Conservation (phyloP, 1,284 basidiomycete species). For the Apiotrichum laibachii region DNA sequence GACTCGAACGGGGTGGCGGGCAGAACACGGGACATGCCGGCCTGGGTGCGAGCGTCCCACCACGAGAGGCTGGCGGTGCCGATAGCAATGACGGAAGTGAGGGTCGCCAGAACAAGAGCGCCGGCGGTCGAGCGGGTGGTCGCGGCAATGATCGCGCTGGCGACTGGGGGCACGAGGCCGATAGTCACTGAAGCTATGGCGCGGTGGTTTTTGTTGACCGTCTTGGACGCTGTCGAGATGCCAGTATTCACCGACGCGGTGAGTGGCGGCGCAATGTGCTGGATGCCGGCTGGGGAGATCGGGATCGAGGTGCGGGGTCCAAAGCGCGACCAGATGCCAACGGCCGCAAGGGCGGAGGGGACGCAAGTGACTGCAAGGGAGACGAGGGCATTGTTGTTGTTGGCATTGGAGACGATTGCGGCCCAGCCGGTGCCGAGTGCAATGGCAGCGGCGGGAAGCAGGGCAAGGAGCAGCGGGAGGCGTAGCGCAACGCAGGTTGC, state of each 20-base stretch:
- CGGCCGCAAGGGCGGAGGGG: background rate
- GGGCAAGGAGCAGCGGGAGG: conserved; percentile 9
- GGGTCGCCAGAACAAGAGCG: background rate
- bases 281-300: background rate
- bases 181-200: background rate
- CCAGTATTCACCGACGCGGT: no score
- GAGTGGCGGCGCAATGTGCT: no score
- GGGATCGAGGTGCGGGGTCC: background rate
- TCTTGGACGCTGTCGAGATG: no score
- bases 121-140: background rate
- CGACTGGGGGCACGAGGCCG: background rate
- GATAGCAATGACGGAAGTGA: background rate
- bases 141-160: background rate
- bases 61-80: no score
- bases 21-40: no score
- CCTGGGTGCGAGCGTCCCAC: background rate
- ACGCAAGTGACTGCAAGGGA: background rate
- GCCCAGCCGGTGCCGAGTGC: conserved; percentile 10
- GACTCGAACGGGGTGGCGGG: no score
- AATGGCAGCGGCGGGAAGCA: conserved; percentile 3
- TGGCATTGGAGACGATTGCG: background rate
- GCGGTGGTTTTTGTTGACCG: no score
- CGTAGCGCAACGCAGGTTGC: conserved; percentile 8
- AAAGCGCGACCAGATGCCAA: background rate
- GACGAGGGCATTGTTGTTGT: background rate